phyloP scores from a whole-genome alignment of 176 grass and related monocot genomes.

The Phoenix roebelenii region DNA sequence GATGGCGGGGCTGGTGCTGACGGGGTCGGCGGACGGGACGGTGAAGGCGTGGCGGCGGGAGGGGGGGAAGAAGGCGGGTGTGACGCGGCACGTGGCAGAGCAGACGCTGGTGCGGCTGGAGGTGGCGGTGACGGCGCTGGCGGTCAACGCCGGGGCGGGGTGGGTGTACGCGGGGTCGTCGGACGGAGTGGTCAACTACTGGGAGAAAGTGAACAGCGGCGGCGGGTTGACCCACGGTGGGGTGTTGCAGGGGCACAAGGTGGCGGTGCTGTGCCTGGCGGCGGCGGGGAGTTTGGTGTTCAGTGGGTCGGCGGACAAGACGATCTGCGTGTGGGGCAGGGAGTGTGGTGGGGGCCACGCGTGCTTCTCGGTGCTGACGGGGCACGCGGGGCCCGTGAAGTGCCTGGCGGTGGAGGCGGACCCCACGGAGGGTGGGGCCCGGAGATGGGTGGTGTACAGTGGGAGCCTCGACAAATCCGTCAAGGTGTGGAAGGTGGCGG shows the following conservation, averaged over 20 bases:
- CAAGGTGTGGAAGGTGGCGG: constrained; percentile 18
- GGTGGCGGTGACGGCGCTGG: constrained; percentile 12
- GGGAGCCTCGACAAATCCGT: constrained; percentile 19
- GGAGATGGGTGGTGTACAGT: constrained; percentile 10
- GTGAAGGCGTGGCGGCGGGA: constrained; percentile 16
- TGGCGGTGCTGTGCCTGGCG: constrained; percentile 14
- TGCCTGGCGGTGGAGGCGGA: constrained; percentile 4
- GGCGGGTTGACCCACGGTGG: background rate
- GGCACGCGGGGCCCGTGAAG: constrained; percentile 11
- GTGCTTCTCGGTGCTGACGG: constrained; percentile 9
- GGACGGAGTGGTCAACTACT: constrained; percentile 8
- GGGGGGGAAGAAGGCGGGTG: background rate
- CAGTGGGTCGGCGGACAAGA: constrained; percentile 13
- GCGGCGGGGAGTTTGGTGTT: constrained; percentile 10
- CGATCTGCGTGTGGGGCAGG: constrained; percentile 11
- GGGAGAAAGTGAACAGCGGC: background rate
- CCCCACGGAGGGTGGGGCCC: background rate
- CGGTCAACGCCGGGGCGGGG: background rate
- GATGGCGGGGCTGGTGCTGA: constrained; percentile 4
- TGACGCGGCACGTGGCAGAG: constrained; percentile 1
- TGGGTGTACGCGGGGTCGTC: constrained; percentile 16
- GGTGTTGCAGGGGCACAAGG: constrained; percentile 9
- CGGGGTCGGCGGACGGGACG: constrained; percentile 16
- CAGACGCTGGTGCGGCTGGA: background rate
- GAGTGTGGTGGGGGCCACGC: background rate